These are phyloP conservation scores for Rhytidiadelphus loreus DNA, from an alignment of 225 moss, liverwort and hornwort genomes.

Conservation along the genomic window DNA sequence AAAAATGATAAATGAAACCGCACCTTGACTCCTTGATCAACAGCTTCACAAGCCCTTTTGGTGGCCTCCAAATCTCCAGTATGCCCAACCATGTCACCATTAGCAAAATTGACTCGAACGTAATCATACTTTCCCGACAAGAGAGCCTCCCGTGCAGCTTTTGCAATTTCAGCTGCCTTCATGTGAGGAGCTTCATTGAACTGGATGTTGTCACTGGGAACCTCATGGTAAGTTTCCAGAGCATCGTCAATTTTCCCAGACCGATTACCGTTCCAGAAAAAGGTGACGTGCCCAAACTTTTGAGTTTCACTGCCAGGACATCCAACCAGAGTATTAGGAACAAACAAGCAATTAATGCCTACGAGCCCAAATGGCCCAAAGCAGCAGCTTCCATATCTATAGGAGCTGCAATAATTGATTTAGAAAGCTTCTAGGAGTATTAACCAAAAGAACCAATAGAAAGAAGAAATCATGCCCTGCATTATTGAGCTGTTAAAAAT, in stretches of 20 bases:
- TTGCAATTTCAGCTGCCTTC: constrained; percentile 74
- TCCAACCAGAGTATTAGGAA: not conserved
- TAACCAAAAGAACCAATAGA: not conserved
- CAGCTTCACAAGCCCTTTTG: constrained; percentile 69
- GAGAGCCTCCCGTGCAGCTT: constrained; percentile 56
- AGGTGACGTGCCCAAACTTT: constrained; percentile 84
- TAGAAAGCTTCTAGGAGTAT: not conserved
- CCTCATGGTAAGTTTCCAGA: constrained; percentile 67
- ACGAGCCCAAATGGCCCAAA: not conserved
- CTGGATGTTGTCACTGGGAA: constrained; percentile 64
- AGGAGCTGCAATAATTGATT: not conserved
- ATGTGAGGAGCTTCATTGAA: constrained; percentile 83
- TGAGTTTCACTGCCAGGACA: constrained; percentile 64
- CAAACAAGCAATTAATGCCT: not conserved
- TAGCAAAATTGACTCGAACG: constrained; percentile 74
- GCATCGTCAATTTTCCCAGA: constrained; percentile 52
- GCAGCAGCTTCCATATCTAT: not conserved
- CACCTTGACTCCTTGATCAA: constrained; percentile 81
- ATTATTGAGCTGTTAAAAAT: not conserved
- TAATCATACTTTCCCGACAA: constrained; percentile 66
- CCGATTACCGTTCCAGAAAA: constrained; percentile 88
- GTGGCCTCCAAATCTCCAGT: constrained; percentile 79
- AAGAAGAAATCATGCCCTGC: not conserved
- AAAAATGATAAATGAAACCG: not conserved
- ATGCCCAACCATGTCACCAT: constrained; percentile 87